Conservation (phyloP, 1,284 basidiomycete species). For the Wolfiporia cocos region DNA sequence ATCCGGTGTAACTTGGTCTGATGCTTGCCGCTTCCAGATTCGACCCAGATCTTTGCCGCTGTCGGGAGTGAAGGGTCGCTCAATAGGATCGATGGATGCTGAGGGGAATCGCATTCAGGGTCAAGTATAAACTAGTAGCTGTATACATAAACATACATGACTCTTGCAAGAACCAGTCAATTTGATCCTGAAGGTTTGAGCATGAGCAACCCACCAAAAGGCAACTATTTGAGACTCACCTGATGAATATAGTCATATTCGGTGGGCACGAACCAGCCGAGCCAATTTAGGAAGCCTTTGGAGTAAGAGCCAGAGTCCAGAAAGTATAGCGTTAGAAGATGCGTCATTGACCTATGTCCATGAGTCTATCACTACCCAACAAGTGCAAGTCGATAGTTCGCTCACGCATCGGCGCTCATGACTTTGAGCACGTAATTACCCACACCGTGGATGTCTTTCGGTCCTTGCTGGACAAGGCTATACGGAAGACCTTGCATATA, state of each 20-base stretch:
- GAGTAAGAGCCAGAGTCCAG: conserved; percentile 84
- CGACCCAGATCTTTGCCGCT: conserved; percentile 60
- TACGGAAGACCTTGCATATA: conserved; percentile 81
- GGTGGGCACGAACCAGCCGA: conserved; percentile 53
- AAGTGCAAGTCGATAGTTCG: conserved; percentile 11
- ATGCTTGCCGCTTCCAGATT: conserved; percentile 48
- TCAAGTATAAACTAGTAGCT: background rate
- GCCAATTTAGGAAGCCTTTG: conserved; percentile 49
- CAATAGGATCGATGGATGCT: conserved; percentile 53
- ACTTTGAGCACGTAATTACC: conserved; percentile 85
- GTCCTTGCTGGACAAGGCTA: conserved; percentile 75
- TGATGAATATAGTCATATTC: conserved; percentile 81
- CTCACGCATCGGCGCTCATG: conserved; percentile 68
- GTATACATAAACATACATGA: conserved; percentile 38
- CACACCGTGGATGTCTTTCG: conserved; percentile 76
- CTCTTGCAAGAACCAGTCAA: conserved; percentile 82
- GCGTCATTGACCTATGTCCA: conserved; percentile 65
- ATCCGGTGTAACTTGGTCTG: conserved; percentile 48
- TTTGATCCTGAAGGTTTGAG: conserved; percentile 50
- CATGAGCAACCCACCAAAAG: background rate
- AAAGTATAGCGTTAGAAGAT: conserved; percentile 88
- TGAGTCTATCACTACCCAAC: background rate
- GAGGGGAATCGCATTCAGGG: background rate
- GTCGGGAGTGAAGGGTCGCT: conserved; percentile 79
- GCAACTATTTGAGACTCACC: conserved; percentile 26